Conservation (phyloP, 805 yeast genomes). For the Ogataea wickerhamii region DNA sequence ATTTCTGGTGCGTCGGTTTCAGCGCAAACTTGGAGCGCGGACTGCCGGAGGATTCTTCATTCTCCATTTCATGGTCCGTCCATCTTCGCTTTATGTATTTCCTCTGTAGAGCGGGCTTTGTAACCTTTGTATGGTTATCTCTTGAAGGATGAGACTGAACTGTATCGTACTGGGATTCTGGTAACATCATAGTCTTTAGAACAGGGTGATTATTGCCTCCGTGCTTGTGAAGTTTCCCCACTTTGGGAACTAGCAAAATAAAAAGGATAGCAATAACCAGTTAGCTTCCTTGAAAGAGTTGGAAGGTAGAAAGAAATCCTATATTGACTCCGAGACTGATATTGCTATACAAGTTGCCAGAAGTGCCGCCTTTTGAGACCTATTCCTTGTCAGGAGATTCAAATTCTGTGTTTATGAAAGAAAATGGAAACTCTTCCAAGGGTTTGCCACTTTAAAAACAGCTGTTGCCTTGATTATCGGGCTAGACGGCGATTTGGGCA, state of each 20-base stretch:
- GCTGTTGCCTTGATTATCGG: background rate
- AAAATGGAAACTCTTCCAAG: too few species aligned
- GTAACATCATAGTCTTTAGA: too few species aligned
- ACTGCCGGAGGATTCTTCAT: constrained; percentile 6
- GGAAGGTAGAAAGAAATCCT: too few species aligned
- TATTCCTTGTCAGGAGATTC: too few species aligned
- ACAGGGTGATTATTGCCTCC: too few species aligned
- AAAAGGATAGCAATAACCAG: too few species aligned
- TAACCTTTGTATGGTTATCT: constrained; percentile 13
- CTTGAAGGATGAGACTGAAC: constrained; percentile 9
- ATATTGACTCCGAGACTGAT: background rate
- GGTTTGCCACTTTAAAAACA: background rate
- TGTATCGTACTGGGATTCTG: constrained; percentile 10
- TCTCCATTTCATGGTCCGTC: constrained; percentile 14
- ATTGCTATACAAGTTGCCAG: too few species aligned
- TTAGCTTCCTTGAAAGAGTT: too few species aligned
- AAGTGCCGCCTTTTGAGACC: too few species aligned
- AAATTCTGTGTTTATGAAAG: too few species aligned
- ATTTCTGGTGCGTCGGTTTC: constrained; percentile 9
- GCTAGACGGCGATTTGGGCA: constrained; percentile 1
- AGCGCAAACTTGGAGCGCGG: constrained; percentile 6
- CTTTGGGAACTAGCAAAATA: too few species aligned
- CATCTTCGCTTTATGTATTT: constrained; percentile 17
- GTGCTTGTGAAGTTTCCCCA: too few species aligned
- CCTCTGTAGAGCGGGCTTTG: constrained; percentile 15